Base-by-base conservation (phyloP, 495 filamentous ascomycete species). In the Aspergillus kassunensis region DNA sequence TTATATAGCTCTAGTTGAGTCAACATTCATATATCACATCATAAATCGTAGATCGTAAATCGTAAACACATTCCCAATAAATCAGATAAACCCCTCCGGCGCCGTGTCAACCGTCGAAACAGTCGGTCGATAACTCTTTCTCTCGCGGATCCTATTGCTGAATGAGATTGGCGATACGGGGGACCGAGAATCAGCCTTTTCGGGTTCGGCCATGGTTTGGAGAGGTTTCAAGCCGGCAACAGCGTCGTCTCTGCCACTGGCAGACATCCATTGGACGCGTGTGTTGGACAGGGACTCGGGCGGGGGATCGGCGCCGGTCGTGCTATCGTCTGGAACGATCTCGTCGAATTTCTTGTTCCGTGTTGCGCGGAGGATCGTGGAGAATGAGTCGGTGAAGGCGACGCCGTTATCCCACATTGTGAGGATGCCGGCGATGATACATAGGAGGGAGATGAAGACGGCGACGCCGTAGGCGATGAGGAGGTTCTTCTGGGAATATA, bases 381-480 rank as follows among this genome's bases (percentile, higher is more conserved):
- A 27, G 21, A 24, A 36, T 3, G 45, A 49, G 33, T 49, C 45
- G 31, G 21, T 27, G 23, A 49, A 49, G 1, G 45, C 45, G 4
- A 49, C 8, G 1, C 45, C 45, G 24, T 49, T 49, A 9, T 49
- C 45, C 33, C 31, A 37, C 45, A 49, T 49, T 10, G 45, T 37
- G 16, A 49, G 45, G 1, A 49, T 21, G 21, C 45, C 45, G 6
- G 45, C 31, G 10, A 49, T 49, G 4, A 49, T n/a, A 24, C 45
- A 49, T 6, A 49, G 23, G n/a, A 49, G 45, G 15, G 45, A 36
- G 24, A 39, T n/a, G 21, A 49, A 49, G n/a, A 49, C 23, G 1
- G 45, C 37, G 23, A 49, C 33, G 23, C 45, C 45, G 34, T 49
- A 49, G n/a, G 20, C 45, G 12, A 49, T 36, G 6, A 49, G 45